Conservation (phyloP, 176 grass and related monocot species). For the Puccinellia tenuiflora region DNA sequence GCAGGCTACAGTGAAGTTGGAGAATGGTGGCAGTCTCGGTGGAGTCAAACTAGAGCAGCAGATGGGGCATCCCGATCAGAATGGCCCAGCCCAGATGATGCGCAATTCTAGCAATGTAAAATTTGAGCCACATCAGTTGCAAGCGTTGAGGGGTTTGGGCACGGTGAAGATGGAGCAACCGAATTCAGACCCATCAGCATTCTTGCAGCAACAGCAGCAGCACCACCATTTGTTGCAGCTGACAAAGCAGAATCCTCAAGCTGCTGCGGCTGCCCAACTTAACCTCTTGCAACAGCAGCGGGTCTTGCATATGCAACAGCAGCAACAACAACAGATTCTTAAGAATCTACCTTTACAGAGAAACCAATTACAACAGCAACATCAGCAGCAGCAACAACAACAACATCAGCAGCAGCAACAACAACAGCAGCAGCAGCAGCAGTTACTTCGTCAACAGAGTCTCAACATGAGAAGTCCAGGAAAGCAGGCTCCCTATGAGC, state of each 20-base stretch:
- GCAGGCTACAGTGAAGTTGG: constrained; percentile 64
- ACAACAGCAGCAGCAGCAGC: constrained; percentile 43
- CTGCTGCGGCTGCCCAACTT: constrained; percentile 64
- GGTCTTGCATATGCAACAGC: constrained; percentile 55
- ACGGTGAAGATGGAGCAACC: constrained; percentile 77
- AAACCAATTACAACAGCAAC: constrained; percentile 67
- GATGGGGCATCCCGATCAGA: constrained; percentile 58
- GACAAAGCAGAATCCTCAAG: constrained; percentile 77
- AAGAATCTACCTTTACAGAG: constrained; percentile 66
- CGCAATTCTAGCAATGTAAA: constrained; percentile 34
- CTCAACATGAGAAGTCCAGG: constrained; percentile 55
- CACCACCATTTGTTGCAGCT: constrained; percentile 70
- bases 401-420: constrained; percentile 43
- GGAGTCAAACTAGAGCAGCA: constrained; percentile 70
- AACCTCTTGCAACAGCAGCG: constrained; percentile 80
- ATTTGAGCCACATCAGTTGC: constrained; percentile 69
- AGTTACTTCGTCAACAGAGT: constrained; percentile 68
- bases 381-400: constrained; percentile 46
- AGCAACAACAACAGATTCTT: constrained; percentile 59
- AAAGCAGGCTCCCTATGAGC: constrained; percentile 65
- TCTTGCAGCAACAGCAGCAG: constrained; percentile 53
- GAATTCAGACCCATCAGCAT: constrained; percentile 52
- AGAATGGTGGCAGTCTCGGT: constrained; percentile 48
- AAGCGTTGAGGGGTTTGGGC: constrained; percentile 70
- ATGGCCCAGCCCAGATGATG: constrained; percentile 44